Conservation (phyloP, 768 basidiomycete species). For the Hebeloma cylindrosporum region DNA sequence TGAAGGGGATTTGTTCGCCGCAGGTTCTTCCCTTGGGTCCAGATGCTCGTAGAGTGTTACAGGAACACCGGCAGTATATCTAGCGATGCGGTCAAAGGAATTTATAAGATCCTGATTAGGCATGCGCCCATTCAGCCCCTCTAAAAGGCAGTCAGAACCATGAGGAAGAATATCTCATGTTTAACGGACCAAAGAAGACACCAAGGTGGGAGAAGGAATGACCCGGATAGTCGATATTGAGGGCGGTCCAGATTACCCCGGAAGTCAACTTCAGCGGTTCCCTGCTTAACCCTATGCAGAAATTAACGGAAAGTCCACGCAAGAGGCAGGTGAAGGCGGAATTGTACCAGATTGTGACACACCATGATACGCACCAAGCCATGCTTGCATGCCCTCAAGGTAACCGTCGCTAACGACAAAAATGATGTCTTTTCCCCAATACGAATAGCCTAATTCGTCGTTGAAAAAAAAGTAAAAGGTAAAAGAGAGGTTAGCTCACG, state of each 20-base stretch:
- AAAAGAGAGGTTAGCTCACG: conserved; percentile 44
- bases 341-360: conserved; percentile 58
- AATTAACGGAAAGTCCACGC: not conserved
- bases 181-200: conserved; percentile 80
- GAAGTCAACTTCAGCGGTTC: conserved; percentile 65
- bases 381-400: conserved; percentile 91
- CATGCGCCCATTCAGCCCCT: conserved; percentile 91
- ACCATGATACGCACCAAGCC: conserved; percentile 83
- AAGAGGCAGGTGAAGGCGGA: not conserved
- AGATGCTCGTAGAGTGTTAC: conserved; percentile 80
- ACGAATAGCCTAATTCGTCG: conserved; percentile 61
- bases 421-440: conserved; percentile 94
- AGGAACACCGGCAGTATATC: conserved; percentile 72
- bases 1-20: conserved; percentile 17
- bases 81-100: conserved; percentile 70
- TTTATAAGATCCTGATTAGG: conserved; percentile 97
- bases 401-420: conserved; percentile 89
- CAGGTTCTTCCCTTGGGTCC: conserved; percentile 44
- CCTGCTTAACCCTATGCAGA: conserved; percentile 56
- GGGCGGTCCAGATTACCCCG: conserved; percentile 93
- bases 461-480: not conserved
- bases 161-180: not conserved
- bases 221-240: conserved; percentile 93
- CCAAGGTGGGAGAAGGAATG: conserved; percentile 97
- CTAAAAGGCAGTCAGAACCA: conserved; percentile 39